Conservation (phyloP, 805 yeast genomes). For the Dipodascopsis tothii region DNA sequence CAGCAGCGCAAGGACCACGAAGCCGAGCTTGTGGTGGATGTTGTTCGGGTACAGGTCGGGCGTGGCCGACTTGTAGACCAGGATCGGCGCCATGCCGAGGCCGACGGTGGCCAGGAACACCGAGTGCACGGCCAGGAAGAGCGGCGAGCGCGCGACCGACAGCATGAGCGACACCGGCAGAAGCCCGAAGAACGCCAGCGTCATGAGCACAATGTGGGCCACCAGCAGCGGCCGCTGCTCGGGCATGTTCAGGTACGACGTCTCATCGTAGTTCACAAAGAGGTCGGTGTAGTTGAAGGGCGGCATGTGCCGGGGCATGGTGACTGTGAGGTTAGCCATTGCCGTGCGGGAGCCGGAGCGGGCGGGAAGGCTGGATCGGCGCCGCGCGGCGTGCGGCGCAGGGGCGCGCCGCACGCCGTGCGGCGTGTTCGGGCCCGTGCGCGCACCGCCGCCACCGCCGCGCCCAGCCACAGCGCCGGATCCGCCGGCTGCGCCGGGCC, state of each 20-base stretch:
- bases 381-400: too few relatives aligned
- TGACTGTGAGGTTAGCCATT: too few relatives aligned
- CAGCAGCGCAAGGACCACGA: constrained; percentile 49
- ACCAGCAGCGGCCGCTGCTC: constrained; percentile 14
- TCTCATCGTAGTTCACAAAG: constrained; percentile 18
- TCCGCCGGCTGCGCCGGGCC: too few relatives aligned
- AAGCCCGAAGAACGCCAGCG: constrained; percentile 15
- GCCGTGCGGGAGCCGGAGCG: too few relatives aligned
- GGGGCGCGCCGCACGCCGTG: too few relatives aligned
- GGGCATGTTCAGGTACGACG: constrained; percentile 21
- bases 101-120: constrained; percentile 42
- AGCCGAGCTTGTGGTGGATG: constrained; percentile 60
- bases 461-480: too few relatives aligned
- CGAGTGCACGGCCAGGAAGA: constrained; percentile 52
- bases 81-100: constrained; percentile 48
- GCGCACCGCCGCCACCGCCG: too few relatives aligned
- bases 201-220: constrained; percentile 20
- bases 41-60: constrained; percentile 63
- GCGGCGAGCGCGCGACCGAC: constrained; percentile 49
- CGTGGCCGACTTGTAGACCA: constrained; percentile 50
- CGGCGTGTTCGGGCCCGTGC: too few relatives aligned
- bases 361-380: too few relatives aligned
- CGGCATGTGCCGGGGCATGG: constrained; percentile 9
- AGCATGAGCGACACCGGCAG: constrained; percentile 41
- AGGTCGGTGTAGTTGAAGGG: constrained; percentile 18